Conservation (phyloP, 2,329 filamentous ascomycete species). For the Mycosphaerella arachidis region DNA sequence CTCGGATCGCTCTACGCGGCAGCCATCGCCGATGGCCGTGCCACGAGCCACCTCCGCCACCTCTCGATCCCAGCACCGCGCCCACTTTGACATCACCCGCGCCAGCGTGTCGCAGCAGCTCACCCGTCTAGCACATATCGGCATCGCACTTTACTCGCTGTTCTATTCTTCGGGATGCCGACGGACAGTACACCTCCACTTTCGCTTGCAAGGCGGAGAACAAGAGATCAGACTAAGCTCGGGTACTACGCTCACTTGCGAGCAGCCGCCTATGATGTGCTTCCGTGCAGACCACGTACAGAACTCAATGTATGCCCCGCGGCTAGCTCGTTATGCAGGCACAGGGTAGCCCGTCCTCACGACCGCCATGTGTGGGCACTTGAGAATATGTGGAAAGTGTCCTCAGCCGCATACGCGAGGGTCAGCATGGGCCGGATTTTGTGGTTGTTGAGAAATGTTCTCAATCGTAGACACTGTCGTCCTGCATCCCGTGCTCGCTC, state of each 20-base stretch:
- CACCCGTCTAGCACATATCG: not conserved
- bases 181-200: not conserved
- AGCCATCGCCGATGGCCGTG: not conserved
- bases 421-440: not conserved
- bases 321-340: not conserved
- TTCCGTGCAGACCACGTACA: not conserved
- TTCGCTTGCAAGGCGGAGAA: not conserved
- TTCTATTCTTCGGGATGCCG: not conserved
- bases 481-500: not conserved
- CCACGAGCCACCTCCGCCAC: not conserved
- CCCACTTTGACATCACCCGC: not conserved
- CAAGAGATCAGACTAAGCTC: not conserved
- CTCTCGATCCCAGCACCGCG: not conserved
- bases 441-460: not conserved
- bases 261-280: not conserved
- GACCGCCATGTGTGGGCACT: no score
- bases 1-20: not conserved
- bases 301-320: not conserved
- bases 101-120: not conserved
- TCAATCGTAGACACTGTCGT: not conserved
- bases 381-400: no score
- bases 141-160: not conserved
- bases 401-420: not conserved
- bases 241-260: not conserved
- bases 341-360: not conserved